Evolutionary conservation across 176 grass and related monocot genomes (phyloP).

Genomic region (Ampelocalamus luodianensis): DNA sequence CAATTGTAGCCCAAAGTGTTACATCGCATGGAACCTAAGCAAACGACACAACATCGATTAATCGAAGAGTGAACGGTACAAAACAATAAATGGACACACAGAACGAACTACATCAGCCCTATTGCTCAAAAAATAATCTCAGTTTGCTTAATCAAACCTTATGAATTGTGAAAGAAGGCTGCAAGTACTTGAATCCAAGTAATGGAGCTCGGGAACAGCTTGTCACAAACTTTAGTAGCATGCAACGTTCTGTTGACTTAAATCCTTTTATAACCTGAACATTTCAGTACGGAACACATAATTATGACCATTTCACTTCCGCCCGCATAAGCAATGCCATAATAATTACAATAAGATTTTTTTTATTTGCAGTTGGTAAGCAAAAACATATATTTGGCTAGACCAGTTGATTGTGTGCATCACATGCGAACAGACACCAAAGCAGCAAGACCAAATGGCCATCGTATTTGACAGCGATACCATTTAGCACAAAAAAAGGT

Average conservation of each 20-base stretch:
- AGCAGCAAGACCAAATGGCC: not conserved
- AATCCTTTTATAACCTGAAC: slow-evolving; percentile 86
- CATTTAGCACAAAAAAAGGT: not conserved
- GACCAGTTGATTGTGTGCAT: slow-evolving; percentile 3
- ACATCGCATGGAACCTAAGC: slow-evolving; percentile 83
- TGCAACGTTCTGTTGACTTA: slow-evolving; percentile 77
- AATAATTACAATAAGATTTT: not conserved
- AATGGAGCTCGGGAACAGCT: slow-evolving; percentile 94
- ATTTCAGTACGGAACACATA: not conserved
- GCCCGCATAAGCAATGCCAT: not conserved
- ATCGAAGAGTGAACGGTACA: not conserved
- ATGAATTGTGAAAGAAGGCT: slow-evolving; percentile 92
- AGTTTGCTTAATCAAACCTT: slow-evolving; percentile 62
- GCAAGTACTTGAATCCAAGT: slow-evolving; percentile 95
- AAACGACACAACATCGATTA: slow-evolving; percentile 13
- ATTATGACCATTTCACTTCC: slow-evolving; percentile 16
- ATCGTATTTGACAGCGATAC: not conserved
- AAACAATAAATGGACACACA: not conserved
- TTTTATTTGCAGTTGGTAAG: not conserved
- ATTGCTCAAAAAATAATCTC: not conserved
- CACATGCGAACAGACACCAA: not conserved
- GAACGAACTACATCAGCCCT: not conserved
- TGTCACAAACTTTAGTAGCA: slow-evolving; percentile 91
- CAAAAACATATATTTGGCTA: slow-evolving; percentile 15
- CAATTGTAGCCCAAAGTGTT: slow-evolving; percentile 87